phyloP scores from a whole-genome alignment of 768 basidiomycete species.

The Panellus pusillus region DNA sequence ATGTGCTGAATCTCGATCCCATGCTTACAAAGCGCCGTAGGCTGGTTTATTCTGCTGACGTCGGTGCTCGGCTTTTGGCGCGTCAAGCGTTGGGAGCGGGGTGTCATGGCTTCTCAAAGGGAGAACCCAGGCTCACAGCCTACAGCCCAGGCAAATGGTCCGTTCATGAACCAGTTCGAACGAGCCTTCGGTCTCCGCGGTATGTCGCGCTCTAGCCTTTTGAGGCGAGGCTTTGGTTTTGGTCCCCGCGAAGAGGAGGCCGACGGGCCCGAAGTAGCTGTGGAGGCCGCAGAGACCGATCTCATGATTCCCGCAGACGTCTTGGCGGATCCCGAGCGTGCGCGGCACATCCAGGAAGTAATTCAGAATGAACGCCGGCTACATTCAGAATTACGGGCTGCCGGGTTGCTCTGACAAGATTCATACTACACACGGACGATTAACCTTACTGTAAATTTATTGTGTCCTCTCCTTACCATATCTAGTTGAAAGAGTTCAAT shows the following conservation, averaged over 20 bases:
- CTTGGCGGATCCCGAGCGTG: conserved; percentile 40
- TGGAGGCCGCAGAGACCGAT: conserved; percentile 33
- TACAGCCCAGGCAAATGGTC: conserved; percentile 21
- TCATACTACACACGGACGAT: background rate
- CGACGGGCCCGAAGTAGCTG: conserved; percentile 26
- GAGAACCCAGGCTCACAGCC: conserved; percentile 28
- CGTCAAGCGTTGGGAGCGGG: conserved; percentile 85
- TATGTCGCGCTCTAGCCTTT: conserved; percentile 39
- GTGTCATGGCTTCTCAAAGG: conserved; percentile 62
- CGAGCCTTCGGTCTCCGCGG: conserved; percentile 40
- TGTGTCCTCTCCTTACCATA: background rate
- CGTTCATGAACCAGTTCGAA: conserved; percentile 39
- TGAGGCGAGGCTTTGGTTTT: conserved; percentile 49
- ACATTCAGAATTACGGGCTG: conserved; percentile 58
- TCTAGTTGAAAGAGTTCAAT: background rate
- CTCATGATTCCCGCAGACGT: conserved; percentile 40
- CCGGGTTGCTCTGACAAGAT: conserved; percentile 55
- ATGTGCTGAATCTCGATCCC: background rate
- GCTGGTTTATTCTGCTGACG: conserved; percentile 87
- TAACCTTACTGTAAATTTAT: conserved; percentile 19
- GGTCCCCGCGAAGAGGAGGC: conserved; percentile 26
- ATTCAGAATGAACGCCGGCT: conserved; percentile 56
- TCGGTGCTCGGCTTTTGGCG: conserved; percentile 90
- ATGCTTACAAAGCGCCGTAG: conserved; percentile 32
- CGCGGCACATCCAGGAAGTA: conserved; percentile 44